Base-by-base conservation (phyloP, 805 yeast genomes). In the Nakazawaea peltata region DNA sequence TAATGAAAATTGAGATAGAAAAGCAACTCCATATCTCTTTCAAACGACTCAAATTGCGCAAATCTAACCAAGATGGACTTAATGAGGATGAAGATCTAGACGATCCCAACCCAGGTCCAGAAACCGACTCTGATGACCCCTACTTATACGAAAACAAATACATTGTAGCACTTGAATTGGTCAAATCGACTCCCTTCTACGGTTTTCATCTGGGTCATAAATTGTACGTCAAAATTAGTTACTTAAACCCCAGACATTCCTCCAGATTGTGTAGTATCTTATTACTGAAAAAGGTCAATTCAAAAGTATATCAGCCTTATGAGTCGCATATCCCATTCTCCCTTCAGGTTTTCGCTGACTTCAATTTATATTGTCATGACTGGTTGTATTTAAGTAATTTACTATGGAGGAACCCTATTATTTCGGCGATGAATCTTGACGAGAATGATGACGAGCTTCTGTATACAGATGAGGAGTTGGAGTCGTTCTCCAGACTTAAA, bases 251-350 rank as follows among this genome's bases (percentile, higher is more conserved):
- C 0, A 50, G 70, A 4, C 72, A 74, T 44, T 57, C 65, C 14
- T 59, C 71, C 3, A 65, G 83, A 36, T 53, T 86, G 4, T 61
- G 80, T 3, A 55, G 39, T 69, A 68, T 57, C 32, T 67, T 56
- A 44, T 74, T 3, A 42, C 69, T 34, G 55, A 55, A 30, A 3
- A 56, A 55, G 3, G 47, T 72, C 1, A 44, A 59, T 26, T 65
- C 63, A 3, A 49, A 48, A 15, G 39, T 47, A 1, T 43, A 60
- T 11, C 78, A 76, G 30, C 74, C 78, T 0, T 84, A 63, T 51
- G 98, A 92, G 48, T 65, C 87, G 0, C 97, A 92, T 49, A 67
- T 90, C 10, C 87, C 95, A 0, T 81, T 65, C 45, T 49, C 72
- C 1, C 54, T 85, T 5, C 97, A 92, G 49, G 86, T 90, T 49